phyloP scores from a whole-genome alignment of 192 early-diverging fungal genomes.

The Obelidium mucronatum region DNA sequence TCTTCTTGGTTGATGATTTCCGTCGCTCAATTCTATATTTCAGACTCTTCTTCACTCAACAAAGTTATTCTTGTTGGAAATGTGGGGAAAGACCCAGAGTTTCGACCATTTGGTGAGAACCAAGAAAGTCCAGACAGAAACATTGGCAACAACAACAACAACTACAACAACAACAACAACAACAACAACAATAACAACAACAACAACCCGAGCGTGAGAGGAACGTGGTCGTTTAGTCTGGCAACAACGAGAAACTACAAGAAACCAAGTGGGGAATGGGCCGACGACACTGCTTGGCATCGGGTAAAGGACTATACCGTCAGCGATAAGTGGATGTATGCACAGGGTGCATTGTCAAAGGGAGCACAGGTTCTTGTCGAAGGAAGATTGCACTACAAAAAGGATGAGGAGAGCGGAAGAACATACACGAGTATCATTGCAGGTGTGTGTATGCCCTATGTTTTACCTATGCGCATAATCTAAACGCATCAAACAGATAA shows the following conservation, averaged over 20 bases:
- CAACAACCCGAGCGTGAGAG: neutral
- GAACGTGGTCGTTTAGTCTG: constrained; percentile 31
- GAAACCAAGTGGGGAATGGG: constrained; percentile 26
- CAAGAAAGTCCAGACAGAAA: constrained; percentile 8
- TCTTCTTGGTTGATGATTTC: too few species aligned
- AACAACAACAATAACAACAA: neutral
- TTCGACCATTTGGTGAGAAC: constrained; percentile 29
- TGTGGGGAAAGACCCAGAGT: constrained; percentile 35
- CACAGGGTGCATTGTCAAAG: neutral
- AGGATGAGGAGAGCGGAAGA: constrained; percentile 13
- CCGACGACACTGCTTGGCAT: constrained; percentile 37
- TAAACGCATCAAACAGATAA: too few species aligned
- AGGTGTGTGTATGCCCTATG: constrained; percentile 16
- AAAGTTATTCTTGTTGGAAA: constrained; percentile 35
- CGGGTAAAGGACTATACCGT: neutral
- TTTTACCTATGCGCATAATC: too few species aligned
- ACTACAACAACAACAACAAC: constrained; percentile 19
- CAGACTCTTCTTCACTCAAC: constrained; percentile 32
- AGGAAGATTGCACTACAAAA: constrained; percentile 6
- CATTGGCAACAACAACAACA: constrained; percentile 39
- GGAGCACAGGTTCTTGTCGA: constrained; percentile 25
- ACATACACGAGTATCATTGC: constrained; percentile 14
- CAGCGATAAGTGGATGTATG: constrained; percentile 1
- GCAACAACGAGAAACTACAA: constrained; percentile 21
- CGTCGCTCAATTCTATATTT: too few species aligned